These are phyloP conservation scores for Cordyceps javanica DNA, from an alignment of 2,329 filamentous ascomycete genomes.

Conservation along the genomic window DNA sequence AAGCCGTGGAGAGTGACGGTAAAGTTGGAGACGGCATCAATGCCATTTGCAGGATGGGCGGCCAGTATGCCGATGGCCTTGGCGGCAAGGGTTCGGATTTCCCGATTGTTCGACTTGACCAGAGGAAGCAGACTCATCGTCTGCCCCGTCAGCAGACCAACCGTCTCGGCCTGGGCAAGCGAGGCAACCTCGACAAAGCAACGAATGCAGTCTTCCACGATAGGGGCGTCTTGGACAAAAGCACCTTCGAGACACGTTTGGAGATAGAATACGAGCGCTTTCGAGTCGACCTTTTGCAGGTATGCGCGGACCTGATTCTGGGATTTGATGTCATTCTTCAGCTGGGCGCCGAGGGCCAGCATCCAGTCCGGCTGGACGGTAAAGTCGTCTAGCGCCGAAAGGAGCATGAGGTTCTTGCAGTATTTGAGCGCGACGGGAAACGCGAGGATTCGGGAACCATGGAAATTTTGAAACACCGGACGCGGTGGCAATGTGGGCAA, in stretches of 20 bases:
- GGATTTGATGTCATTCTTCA: constrained; percentile 63
- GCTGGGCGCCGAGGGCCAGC: constrained; percentile 64
- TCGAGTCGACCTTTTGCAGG: constrained; percentile 35
- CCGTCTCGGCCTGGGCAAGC: constrained; percentile 41
- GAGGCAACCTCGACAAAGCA: constrained; percentile 50
- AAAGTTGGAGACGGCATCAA: constrained; percentile 23
- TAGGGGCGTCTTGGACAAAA: constrained; percentile 34
- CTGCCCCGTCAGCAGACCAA: constrained; percentile 44
- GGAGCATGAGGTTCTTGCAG: constrained; percentile 48
- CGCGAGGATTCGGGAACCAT: constrained; percentile 42
- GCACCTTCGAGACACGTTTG: constrained; percentile 53
- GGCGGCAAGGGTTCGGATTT: constrained; percentile 60
- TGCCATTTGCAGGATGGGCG: constrained; percentile 51
- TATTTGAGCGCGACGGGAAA: constrained; percentile 67
- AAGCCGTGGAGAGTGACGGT: constrained; percentile 34
- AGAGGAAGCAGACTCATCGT: constrained; percentile 50
- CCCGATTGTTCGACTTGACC: constrained; percentile 65
- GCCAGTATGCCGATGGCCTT: constrained; percentile 70
- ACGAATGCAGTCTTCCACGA: constrained; percentile 42
- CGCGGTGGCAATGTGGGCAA: constrained; percentile 14
- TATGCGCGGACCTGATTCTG: constrained; percentile 54
- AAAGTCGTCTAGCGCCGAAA: constrained; percentile 42
- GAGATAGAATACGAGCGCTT: constrained; percentile 39
- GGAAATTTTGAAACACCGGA: constrained; percentile 40
- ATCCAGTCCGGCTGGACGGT: constrained; percentile 79